phyloP scores from a whole-genome alignment of 495 filamentous ascomycete genomes.

The Pseudotulostoma volvatum region DNA sequence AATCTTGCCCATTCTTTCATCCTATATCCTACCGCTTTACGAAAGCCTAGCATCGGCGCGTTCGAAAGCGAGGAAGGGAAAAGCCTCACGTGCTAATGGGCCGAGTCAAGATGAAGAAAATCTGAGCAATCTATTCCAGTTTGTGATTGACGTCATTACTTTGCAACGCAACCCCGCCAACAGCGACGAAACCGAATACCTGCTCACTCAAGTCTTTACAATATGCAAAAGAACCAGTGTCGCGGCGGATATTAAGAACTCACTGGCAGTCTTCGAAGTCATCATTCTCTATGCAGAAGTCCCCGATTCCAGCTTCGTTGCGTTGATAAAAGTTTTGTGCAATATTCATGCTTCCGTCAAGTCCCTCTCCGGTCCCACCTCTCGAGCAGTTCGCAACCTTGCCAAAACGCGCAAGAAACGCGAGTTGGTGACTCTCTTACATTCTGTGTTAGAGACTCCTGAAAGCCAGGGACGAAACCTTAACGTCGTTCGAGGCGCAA shows the following conservation, averaged over 20 bases:
- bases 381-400: conserved; percentile 59
- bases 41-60: conserved; percentile 20
- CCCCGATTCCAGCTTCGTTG: conserved; percentile 46
- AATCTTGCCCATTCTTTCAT: conserved; percentile 25
- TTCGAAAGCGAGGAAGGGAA: conserved; percentile 34
- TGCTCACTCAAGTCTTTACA: conserved; percentile 51
- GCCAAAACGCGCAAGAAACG: conserved; percentile 65
- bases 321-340: conserved; percentile 65
- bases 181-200: conserved; percentile 43
- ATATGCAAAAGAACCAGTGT: conserved; percentile 64
- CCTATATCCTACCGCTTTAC: conserved; percentile 27
- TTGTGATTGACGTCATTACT: conserved; percentile 64
- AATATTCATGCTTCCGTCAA: conserved; percentile 63
- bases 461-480: conserved; percentile 34
- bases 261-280: conserved; percentile 60
- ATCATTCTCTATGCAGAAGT: conserved; percentile 67
- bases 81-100: conserved; percentile 28
- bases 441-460: conserved; percentile 41
- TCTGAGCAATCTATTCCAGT: conserved; percentile 52
- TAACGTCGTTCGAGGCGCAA: conserved; percentile 48
- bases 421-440: conserved; percentile 46
- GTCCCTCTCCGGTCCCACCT: conserved; percentile 51
- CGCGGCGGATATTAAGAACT: conserved; percentile 56
- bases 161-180: conserved; percentile 65
- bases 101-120: conserved; percentile 43